Evolutionary conservation across 768 basidiomycete species (phyloP).

Genomic region (Suillus occidentalis): DNA sequence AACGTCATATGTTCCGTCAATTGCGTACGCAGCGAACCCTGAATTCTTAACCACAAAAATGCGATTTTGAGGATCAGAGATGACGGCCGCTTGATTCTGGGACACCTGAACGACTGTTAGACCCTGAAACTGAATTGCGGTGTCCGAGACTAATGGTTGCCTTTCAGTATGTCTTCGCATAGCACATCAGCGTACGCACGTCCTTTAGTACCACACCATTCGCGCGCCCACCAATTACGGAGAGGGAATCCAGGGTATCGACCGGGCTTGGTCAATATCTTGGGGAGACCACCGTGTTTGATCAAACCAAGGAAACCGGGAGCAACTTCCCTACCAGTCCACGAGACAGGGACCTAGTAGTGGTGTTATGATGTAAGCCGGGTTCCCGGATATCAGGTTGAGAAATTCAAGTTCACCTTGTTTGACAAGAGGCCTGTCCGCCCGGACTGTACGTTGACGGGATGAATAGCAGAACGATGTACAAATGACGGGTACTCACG

Average conservation of each 20-base stretch:
- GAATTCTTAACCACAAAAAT: conserved; percentile 80
- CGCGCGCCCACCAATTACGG: conserved; percentile 83
- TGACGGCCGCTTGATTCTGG: conserved; percentile 79
- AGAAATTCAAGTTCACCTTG: conserved; percentile 43
- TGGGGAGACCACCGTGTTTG: conserved; percentile 81
- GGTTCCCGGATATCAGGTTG: background rate
- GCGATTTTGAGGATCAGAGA: conserved; percentile 76
- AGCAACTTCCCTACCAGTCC: conserved; percentile 69
- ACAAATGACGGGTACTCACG: conserved; percentile 35
- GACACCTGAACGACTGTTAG: conserved; percentile 85
- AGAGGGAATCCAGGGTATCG: conserved; percentile 76
- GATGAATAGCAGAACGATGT: background rate
- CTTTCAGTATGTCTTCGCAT: background rate
- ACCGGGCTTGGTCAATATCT: conserved; percentile 71
- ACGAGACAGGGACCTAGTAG: conserved; percentile 54
- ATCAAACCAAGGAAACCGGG: conserved; percentile 76
- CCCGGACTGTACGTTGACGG: conserved; percentile 46
- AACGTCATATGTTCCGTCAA: conserved; percentile 76
- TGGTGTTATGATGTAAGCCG: background rate
- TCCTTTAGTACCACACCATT: conserved; percentile 69
- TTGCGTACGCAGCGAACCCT: conserved; percentile 75
- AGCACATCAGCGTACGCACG: conserved; percentile 42
- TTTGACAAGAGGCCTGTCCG: conserved; percentile 58
- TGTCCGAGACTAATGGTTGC: conserved; percentile 63
- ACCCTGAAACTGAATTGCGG: conserved; percentile 78